A percentile compares a stretch with the other conserved stretches of the same genome.
Evolutionary conservation across 2,329 filamentous ascomycete species (phyloP).

Genomic region (Aspergillaceae sp.): DNA sequence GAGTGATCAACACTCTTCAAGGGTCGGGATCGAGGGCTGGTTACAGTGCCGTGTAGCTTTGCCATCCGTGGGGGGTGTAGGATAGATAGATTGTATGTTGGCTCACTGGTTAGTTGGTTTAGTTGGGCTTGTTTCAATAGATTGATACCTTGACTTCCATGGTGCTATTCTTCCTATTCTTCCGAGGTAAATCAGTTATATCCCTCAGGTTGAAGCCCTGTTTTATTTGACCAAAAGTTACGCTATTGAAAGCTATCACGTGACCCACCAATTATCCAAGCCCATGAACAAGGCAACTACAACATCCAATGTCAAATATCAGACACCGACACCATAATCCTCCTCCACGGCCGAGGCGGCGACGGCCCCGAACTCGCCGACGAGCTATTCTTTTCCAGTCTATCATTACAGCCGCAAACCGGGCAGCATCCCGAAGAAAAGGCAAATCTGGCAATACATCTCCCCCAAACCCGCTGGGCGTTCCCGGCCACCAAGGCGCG

Average conservation of each 20-base stretch:
- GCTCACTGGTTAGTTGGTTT: no score
- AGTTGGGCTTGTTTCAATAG: no score
- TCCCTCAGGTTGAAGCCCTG: no score
- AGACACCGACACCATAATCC: neutral
- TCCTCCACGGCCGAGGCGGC: neutral
- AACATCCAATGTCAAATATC: neutral
- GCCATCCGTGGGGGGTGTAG: no score
- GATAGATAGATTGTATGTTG: no score
- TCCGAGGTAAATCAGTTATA: no score
- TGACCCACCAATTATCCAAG: no score
- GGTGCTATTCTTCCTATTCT: no score
- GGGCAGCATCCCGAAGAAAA: neutral
- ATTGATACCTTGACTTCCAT: no score
- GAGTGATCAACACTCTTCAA: conserved; percentile 74
- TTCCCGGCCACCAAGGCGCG: neutral
- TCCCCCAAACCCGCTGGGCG: neutral
- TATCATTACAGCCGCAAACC: neutral
- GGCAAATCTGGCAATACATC: neutral
- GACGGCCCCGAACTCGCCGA: neutral
- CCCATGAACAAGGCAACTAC: no score
- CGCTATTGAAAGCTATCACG: no score
- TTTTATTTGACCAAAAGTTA: no score
- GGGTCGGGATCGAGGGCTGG: conserved; percentile 77
- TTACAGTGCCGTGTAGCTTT: conserved; percentile 67
- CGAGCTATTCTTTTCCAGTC: neutral